Conservation (phyloP, 2,329 filamentous ascomycete species). For the Periconia digitata region DNA sequence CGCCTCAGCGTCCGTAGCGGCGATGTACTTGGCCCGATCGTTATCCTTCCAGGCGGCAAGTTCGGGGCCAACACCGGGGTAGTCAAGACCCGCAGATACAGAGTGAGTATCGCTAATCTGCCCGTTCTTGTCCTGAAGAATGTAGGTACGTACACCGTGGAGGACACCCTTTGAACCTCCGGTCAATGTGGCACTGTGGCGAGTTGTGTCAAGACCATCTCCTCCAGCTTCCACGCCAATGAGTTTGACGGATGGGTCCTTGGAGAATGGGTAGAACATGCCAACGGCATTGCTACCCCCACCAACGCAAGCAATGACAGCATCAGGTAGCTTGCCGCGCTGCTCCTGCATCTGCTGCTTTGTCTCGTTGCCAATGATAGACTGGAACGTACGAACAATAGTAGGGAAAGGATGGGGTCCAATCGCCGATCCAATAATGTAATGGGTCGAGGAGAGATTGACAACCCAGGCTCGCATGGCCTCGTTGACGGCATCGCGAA, state of each 20-base stretch:
- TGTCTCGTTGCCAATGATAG: conserved; percentile 92
- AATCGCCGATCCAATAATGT: conserved; percentile 97
- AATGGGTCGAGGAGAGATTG: conserved; percentile 90
- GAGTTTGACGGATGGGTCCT: conserved; percentile 81
- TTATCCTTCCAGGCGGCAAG: conserved; percentile 91
- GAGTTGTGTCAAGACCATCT: conserved; percentile 81
- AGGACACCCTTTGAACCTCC: conserved; percentile 89
- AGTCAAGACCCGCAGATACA: conserved; percentile 93
- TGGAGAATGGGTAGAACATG: conserved; percentile 97
- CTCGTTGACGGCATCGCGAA: conserved; percentile 79
- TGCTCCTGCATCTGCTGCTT: conserved; percentile 86
- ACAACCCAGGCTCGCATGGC: conserved; percentile 93
- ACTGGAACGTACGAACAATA: conserved; percentile 97
- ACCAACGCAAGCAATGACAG: conserved; percentile 93
- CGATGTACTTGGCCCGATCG: conserved; percentile 81
- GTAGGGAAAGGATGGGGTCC: conserved; percentile 97
- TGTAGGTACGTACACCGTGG: conserved; percentile 93
- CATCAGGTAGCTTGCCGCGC: conserved; percentile 87
- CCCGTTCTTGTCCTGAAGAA: conserved; percentile 88
- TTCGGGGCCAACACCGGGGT: conserved; percentile 94
- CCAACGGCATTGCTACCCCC: conserved; percentile 93
- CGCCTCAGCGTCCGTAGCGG: conserved; percentile 88
- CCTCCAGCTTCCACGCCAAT: conserved; percentile 94
- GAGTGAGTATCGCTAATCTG: conserved; percentile 96
- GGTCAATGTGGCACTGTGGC: conserved; percentile 85